phyloP scores from a whole-genome alignment of 2,329 filamentous ascomycete genomes.

The Colletotrichum gigasporum region DNA sequence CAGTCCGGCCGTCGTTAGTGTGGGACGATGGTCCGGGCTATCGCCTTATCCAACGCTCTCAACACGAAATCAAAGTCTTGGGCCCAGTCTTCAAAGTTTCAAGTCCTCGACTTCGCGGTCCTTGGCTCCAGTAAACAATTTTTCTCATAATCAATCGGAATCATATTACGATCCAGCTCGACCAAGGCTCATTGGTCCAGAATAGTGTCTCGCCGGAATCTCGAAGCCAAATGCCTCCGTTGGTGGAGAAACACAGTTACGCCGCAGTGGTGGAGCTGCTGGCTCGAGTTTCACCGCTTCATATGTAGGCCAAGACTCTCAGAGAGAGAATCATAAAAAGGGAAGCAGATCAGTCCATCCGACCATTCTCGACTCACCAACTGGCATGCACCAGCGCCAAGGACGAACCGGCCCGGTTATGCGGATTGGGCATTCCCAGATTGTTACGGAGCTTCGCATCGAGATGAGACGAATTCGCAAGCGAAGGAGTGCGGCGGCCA shows the following conservation, averaged over 20 bases:
- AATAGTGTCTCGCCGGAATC: constrained; percentile 1
- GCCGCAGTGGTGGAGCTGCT: constrained; percentile 11
- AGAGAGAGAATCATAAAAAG: constrained; percentile 22
- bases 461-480: background rate
- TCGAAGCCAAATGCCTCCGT: background rate
- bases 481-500: background rate
- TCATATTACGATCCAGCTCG: background rate
- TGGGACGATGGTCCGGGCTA: constrained; percentile 7
- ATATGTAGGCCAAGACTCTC: constrained; percentile 22
- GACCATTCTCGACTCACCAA: constrained; percentile 7
- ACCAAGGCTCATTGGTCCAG: constrained; percentile 6
- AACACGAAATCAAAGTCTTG: background rate
- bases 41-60: constrained; percentile 5
- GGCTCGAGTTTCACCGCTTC: constrained; percentile 10
- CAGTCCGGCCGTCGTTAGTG: too few species aligned
- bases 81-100: constrained; percentile 2
- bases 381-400: constrained; percentile 11
- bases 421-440: constrained; percentile 2
- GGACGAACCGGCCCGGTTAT: constrained; percentile 19
- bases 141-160: constrained; percentile 12
- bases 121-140: background rate
- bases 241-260: constrained; percentile 28
- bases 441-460: background rate
- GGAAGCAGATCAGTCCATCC: constrained; percentile 20
- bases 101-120: background rate